Base-by-base conservation (phyloP, 164 flowering plant genomes). In the Kalanchoe fedtschenkoi region DNA sequence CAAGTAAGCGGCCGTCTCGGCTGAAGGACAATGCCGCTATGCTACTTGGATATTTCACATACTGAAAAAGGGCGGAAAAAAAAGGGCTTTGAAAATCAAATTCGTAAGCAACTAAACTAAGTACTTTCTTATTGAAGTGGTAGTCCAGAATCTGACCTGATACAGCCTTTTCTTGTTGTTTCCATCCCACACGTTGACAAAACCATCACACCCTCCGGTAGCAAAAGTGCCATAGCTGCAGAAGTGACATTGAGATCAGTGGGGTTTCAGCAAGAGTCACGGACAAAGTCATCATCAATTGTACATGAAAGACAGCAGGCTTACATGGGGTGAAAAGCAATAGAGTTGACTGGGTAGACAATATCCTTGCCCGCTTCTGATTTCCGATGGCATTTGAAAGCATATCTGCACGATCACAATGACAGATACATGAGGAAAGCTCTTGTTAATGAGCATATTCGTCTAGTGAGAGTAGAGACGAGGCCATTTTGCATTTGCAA, bases 121-220 rank as follows among this genome's bases (percentile, higher is more conserved):
- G 9, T 22, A 13, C 22, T 24, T 15, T 30, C 17, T 4, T 17
- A 55, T 22, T 24, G 29, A 53, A 16, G 33, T n/a, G 21, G 14
- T 24, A 5, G 54, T 68, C 24, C 19, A 1, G 38, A 21, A 64
- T 22, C n/a, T 68, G 76, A 87, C 96, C 91, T 88, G 97, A 70
- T 95, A 91, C 34, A 91, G 74, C 73, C 97, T 79, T 81, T 93
- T 91, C 77, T 93, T 90, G 74, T 93, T 87, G 77, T 85, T 87
- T 15, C 96, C 97, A 72, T 88, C 96, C 96, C 96, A 91, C 29
- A 91, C 85, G 63, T 88, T 91, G 6, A 88, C 96, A 75, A 65
- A 86, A 26, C 97, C 97, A 78, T 91, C 97, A 78, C 96, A 91
- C 43, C 97, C 99, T 62, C 99, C 96, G 26, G 97, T 93, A 4